Evolutionary conservation across 345 rosid genomes (phyloP).

Genomic region (Dimocarpus longan): DNA sequence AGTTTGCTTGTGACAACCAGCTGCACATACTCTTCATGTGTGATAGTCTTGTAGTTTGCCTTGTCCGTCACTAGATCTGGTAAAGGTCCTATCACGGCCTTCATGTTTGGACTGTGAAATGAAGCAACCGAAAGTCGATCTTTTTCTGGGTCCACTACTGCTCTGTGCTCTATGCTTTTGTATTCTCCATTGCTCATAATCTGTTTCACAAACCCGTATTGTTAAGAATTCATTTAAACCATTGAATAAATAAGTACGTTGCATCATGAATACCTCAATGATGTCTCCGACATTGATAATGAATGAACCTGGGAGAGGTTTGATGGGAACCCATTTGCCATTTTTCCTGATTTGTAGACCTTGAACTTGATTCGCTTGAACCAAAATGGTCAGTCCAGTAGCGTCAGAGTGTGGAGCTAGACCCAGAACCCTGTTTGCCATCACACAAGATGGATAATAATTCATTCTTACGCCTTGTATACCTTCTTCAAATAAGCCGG

Average conservation of each 20-base stretch:
- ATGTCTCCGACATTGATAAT: constrained; percentile 38
- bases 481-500: constrained; percentile 33
- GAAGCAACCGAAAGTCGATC: constrained; percentile 40
- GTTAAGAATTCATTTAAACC: too few relatives aligned
- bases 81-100: constrained; percentile 36
- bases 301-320: constrained; percentile 36
- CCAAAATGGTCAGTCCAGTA: constrained; percentile 36
- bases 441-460: constrained; percentile 44
- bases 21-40: constrained; percentile 15
- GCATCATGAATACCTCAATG: constrained; percentile 31
- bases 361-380: constrained; percentile 31
- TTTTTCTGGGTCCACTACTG: constrained; percentile 37
- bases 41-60: constrained; percentile 28
- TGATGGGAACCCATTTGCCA: constrained; percentile 35
- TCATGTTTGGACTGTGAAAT: constrained; percentile 34
- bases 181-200: constrained; percentile 44
- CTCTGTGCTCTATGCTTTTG: constrained; percentile 54
- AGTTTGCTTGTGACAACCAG: constrained; percentile 32
- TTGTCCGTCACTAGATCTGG: constrained; percentile 14
- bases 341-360: constrained; percentile 42
- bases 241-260: too few relatives aligned
- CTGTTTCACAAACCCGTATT: constrained; percentile 2
- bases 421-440: constrained; percentile 38
- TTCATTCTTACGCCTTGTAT: constrained; percentile 45
- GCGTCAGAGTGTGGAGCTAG: constrained; percentile 46